phyloP scores from a whole-genome alignment of 1,284 basidiomycete species.

The Sporisorium graminicola region DNA sequence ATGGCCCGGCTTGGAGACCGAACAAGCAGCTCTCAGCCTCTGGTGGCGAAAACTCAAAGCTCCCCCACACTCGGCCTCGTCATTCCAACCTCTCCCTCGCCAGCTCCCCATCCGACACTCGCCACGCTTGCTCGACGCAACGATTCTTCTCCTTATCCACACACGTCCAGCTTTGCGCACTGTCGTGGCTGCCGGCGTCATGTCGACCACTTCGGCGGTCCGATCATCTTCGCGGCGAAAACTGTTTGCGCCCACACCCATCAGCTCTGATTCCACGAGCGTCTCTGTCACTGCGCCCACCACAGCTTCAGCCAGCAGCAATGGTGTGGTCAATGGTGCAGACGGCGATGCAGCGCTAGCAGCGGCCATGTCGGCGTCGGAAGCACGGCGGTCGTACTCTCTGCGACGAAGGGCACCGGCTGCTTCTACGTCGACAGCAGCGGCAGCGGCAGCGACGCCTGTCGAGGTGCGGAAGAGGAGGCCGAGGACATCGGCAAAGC shows the following conservation, averaged over 20 bases:
- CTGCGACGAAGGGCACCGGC: constrained; percentile 14
- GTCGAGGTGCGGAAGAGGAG: constrained; percentile 6
- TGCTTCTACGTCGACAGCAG: neutral
- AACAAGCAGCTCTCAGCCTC: neutral
- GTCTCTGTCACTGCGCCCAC: neutral
- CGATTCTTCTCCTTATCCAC: neutral
- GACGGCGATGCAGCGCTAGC: constrained; percentile 30
- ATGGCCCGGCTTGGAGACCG: constrained; percentile 10
- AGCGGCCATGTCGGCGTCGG: constrained; percentile 17
- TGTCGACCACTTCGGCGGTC: neutral
- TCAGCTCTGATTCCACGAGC: neutral
- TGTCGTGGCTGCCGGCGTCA: neutral
- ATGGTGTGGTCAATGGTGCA: neutral
- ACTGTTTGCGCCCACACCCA: constrained; percentile 43
- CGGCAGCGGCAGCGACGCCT: neutral
- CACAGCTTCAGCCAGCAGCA: neutral
- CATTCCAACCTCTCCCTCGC: neutral
- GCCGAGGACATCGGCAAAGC: constrained; percentile 14
- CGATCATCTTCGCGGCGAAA: constrained; percentile 32
- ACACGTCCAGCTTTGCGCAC: neutral
- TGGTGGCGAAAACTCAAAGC: neutral
- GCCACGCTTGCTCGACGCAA: neutral
- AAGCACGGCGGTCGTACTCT: constrained; percentile 29
- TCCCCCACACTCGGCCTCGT: neutral
- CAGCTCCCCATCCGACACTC: neutral